A percentile compares a stretch with the other conserved stretches of the same genome.
Conservation (phyloP, 2,329 filamentous ascomycete species). For the Phyllosticta paracitricarpa region DNA sequence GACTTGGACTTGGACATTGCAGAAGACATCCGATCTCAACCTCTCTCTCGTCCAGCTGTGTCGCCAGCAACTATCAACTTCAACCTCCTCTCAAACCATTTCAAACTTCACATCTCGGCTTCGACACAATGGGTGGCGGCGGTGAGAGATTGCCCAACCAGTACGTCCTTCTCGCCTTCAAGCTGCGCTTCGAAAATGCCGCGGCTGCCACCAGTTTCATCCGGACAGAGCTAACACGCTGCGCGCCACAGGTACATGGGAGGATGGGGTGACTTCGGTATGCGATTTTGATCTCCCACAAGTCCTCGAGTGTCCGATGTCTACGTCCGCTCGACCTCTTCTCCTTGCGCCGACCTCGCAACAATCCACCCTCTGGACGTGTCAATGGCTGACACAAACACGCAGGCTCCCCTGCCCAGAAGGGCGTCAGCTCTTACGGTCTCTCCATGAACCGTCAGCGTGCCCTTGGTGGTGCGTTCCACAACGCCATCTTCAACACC, state of each 20-base stretch:
- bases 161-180: slow-evolving; percentile 10
- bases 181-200: not conserved
- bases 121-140: slow-evolving; percentile 14
- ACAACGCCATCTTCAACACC: slow-evolving; percentile 90
- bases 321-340: not conserved
- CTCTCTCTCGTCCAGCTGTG: not conserved
- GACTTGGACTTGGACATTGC: slow-evolving; percentile 6
- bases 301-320: not conserved
- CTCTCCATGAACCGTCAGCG: slow-evolving; percentile 82
- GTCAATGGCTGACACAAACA: not conserved
- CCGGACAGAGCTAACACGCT: slow-evolving; percentile 6
- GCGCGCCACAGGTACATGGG: slow-evolving; percentile 14
- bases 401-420: slow-evolving; percentile 34
- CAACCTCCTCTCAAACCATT: not conserved
- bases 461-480: slow-evolving; percentile 64
- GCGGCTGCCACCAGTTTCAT: not conserved
- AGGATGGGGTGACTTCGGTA: slow-evolving; percentile 15
- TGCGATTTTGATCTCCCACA: not conserved
- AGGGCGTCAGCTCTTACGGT: slow-evolving; percentile 59
- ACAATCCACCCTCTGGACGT: not conserved
- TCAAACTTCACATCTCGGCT: not conserved
- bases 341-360: not conserved
- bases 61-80: not conserved
- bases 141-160: slow-evolving; percentile 15
- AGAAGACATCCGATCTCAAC: not conserved